Evolutionary conservation across 495 filamentous ascomycete species (phyloP), one percentile per base, ranked within the genome.

Genomic region (Neurospora sp.): DNA sequence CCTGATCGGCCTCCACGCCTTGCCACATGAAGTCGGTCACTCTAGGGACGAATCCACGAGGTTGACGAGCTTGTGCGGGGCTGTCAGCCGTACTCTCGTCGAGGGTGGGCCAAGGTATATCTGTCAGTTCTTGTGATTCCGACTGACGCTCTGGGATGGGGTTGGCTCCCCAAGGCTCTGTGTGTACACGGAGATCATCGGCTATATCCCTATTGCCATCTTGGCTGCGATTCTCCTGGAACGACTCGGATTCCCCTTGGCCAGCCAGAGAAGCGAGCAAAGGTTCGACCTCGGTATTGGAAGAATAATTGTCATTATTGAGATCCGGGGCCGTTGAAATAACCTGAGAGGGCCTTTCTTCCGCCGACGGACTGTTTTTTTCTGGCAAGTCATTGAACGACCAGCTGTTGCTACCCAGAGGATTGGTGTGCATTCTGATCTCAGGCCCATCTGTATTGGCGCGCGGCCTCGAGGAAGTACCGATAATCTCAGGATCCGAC

Each of bases 21-120:
- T 69, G 79, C 80, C 81, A 86, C 84, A 86, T 86, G 71, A 86
- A 86, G 68, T 86, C 82, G n/a, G 84, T 78, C 9, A 86, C 75
- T 2, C 77, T 72, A 4, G 78, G 78, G n/a, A 78, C 77, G 44
- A 86, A 70, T 4, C 81, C 80, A 0, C 74, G 78, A 5, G 78
- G 78, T 27, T 75, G 81, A 8, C 40, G 75, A 16, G 7, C 8
- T 40, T 68, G 68, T 40, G 68, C 40, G 10, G 42, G 59, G 27
- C n/a, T 53, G 5, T 27, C 71, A 35, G 27, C 12, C 14, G 53
- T 35, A 4, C 5, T 65, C 10, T 65, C 53, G 27, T 35, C 53
- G 14, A 65, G 53, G 53, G 6, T 8, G 7, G 5, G 22, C 53
- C 53, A 61, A 14, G 27, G 12, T 35, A 8, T 35, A 65, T 35